Evolutionary conservation across 495 filamentous ascomycete species (phyloP), one percentile per base, ranked within the genome.

Genomic region (Penicillium lividum): DNA sequence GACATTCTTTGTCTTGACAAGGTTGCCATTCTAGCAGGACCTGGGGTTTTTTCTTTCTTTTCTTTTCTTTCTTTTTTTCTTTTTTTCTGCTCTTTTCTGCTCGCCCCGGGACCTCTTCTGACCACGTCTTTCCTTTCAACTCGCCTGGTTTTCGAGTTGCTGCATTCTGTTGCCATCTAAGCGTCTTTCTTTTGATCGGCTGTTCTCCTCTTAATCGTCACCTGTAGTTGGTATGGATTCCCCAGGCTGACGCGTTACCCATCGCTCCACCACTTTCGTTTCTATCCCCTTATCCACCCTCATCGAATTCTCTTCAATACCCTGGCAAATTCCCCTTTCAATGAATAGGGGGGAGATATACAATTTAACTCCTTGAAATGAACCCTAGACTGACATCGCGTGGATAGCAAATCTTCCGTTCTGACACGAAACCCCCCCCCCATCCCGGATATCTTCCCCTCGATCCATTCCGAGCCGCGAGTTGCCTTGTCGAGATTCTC

Each of bases 161-260:
- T 62, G 68, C 69, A 70, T 74, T 64, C 44, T 64, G 49, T 62
- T 68, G 67, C 61, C 64, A 64, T 68, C 22, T 54, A n/a, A 65
- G 59, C 64, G 61, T 67, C 38, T 40, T 58, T 66, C 54, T 59
- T 63, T 57, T 67, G 59, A 34, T 18, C 58, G 54, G 43, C 22
- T 16, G 56, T 61, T 25, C 13, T 9, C 50, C 34, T 46, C 65
- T 68, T 68, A 63, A 68, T 71, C 56, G 56, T 66, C 64, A 61
- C 71, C 64, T 73, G 73, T 76, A 73, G 30, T 65, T 67, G 74
- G 74, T 77, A 70, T 59, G 66, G 31, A 53, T 16, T 50, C 64
- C 60, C 62, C 57, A 68, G 59, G 58, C 66, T 66, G 65, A 69
- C 63, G 65, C 65, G 68, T 66, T 66, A 53, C 64, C 59, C 61